These are phyloP conservation scores for Yamagishiella unicocca DNA, from an alignment of 139 green algal genomes.

Conservation along the genomic window DNA sequence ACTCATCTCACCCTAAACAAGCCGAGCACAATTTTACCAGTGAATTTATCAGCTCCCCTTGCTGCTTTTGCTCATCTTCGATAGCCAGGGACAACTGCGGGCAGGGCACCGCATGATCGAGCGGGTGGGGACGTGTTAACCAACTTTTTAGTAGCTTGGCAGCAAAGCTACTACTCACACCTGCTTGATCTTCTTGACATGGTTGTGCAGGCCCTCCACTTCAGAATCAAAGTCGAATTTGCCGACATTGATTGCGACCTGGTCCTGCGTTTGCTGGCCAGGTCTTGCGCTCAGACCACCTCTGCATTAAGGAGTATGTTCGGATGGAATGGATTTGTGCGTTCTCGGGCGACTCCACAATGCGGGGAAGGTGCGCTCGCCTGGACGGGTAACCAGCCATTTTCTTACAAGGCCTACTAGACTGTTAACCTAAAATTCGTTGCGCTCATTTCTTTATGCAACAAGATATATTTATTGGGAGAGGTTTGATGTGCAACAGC, in stretches of 20 bases:
- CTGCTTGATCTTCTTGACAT: slow-evolving; percentile 53
- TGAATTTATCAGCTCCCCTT: slow-evolving; percentile 54
- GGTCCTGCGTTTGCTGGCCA: slow-evolving; percentile 30
- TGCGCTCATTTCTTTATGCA: too few species aligned
- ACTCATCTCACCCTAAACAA: background rate
- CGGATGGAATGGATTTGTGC: too few species aligned
- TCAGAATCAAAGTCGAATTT: slow-evolving; percentile 61
- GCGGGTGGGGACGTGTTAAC: background rate
- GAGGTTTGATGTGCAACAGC: too few species aligned
- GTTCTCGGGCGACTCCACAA: too few species aligned
- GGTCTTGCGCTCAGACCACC: slow-evolving; percentile 34
- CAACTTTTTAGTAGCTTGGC: too few species aligned
- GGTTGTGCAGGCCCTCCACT: slow-evolving; percentile 39
- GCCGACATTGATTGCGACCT: slow-evolving; percentile 52
- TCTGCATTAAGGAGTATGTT: slow-evolving; percentile 12
- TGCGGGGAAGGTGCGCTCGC: too few species aligned
- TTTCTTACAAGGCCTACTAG: too few species aligned
- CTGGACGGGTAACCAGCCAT: slow-evolving; percentile 30
- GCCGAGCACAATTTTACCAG: background rate
- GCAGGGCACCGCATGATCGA: background rate
- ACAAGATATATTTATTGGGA: too few species aligned
- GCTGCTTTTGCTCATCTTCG: slow-evolving; percentile 51
- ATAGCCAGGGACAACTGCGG: slow-evolving; percentile 51
- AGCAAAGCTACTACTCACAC: background rate
- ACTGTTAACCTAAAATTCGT: too few species aligned